A percentile compares a stretch with the other conserved stretches of the same genome.
These are phyloP conservation scores for Russula lepida DNA, from an alignment of 768 basidiomycete genomes.

Conservation along the genomic window DNA sequence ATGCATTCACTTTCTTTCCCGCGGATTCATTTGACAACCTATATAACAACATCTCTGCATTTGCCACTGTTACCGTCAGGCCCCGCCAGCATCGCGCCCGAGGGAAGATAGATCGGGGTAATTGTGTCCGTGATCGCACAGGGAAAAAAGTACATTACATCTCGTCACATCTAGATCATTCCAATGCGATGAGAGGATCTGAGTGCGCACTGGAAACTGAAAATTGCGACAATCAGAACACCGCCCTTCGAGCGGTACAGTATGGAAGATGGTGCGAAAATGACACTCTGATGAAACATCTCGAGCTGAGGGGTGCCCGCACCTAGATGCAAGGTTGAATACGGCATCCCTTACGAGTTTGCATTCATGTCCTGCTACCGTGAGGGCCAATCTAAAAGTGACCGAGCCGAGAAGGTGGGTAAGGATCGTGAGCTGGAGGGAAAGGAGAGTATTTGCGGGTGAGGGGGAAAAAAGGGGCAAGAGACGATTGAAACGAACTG, in stretches of 20 bases:
- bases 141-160: neutral
- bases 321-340: neutral
- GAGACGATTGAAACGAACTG: constrained; percentile 3
- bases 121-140: constrained; percentile 19
- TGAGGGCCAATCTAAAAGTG: neutral
- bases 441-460: neutral
- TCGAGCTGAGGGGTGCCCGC: constrained; percentile 5
- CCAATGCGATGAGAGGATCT: neutral
- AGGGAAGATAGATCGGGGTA: constrained; percentile 16
- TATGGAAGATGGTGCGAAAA: neutral
- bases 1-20: constrained; percentile 1
- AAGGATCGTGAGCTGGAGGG: neutral
- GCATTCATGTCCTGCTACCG: neutral
- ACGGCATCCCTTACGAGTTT: neutral
- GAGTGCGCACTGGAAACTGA: neutral
- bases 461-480: too few relatives aligned
- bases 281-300: neutral
- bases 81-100: constrained; percentile 11
- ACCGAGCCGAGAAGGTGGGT: neutral
- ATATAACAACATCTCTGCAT: constrained; percentile 4
- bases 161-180: constrained; percentile 12
- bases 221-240: neutral
- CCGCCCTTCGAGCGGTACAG: neutral
- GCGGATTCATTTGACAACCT: constrained; percentile 6
- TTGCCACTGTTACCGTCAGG: neutral